A percentile compares a stretch with the other conserved stretches of the same genome.
These are phyloP conservation scores for Arctium lappa DNA, from an alignment of 129 eudicot species.

Conservation along the genomic window DNA sequence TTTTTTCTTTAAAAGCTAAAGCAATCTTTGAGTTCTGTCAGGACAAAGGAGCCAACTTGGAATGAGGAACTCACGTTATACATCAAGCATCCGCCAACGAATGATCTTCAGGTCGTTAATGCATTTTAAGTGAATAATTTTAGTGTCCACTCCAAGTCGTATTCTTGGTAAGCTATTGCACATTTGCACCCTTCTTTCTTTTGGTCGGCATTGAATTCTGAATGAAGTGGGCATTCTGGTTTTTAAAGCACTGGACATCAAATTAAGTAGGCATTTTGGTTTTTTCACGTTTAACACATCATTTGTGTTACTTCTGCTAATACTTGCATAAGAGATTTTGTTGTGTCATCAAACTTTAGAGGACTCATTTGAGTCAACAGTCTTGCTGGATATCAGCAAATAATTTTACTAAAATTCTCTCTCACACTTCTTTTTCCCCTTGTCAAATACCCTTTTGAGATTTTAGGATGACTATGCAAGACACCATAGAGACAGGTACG, in stretches of 20 bases:
- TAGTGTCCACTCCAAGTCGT: neutral
- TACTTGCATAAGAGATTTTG: neutral
- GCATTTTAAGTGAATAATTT: neutral
- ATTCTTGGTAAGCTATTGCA: neutral
- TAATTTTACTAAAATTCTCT: neutral
- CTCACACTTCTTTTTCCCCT: neutral
- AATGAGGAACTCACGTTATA: constrained; percentile 76
- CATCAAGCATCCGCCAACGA: constrained; percentile 62
- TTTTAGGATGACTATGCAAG: neutral
- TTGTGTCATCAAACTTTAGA: neutral
- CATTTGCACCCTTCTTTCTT: neutral
- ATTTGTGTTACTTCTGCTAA: neutral
- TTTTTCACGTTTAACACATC: neutral
- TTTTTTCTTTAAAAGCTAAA: constrained; percentile 10
- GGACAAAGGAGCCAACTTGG: constrained; percentile 98
- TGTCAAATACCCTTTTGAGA: neutral
- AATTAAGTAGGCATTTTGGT: neutral
- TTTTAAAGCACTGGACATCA: neutral
- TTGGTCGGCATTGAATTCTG: neutral
- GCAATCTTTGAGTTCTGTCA: constrained; percentile 29
- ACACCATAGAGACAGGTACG: neutral
- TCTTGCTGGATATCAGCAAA: neutral
- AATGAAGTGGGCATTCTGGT: neutral
- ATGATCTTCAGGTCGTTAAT: constrained; percentile 64
- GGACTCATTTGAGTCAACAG: neutral